Percentiles rank a stretch among this genome's conserved stretches.
phyloP scores from a whole-genome alignment of 2,329 filamentous ascomycete genomes.

The Amylocarpus encephaloides region DNA sequence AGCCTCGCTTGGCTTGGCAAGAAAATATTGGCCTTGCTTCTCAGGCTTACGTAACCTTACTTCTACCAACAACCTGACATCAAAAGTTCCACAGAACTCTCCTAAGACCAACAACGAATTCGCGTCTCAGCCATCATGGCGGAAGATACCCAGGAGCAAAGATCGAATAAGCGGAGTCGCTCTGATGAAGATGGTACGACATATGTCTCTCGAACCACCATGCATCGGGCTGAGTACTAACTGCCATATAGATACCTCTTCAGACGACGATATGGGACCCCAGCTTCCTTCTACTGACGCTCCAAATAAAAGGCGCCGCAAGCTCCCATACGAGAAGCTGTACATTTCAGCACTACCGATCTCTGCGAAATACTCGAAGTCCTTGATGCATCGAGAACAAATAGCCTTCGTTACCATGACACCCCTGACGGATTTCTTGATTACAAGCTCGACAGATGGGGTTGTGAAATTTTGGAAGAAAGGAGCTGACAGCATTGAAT shows the following conservation, averaged over 20 bases:
- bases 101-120: not conserved
- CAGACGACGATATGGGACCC: slow-evolving; percentile 89
- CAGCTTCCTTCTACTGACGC: slow-evolving; percentile 74
- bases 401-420: slow-evolving; percentile 83
- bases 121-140: slow-evolving; percentile 28
- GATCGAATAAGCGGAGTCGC: slow-evolving; percentile 49
- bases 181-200: slow-evolving; percentile 36
- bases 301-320: slow-evolving; percentile 84
- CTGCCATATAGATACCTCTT: slow-evolving; percentile 45
- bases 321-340: slow-evolving; percentile 89
- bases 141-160: slow-evolving; percentile 30
- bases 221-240: not conserved
- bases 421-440: slow-evolving; percentile 86
- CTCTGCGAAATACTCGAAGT: slow-evolving; percentile 81
- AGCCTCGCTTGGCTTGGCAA: not conserved
- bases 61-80: not conserved
- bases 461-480: slow-evolving; percentile 99
- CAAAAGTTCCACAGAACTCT: not conserved
- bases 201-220: too few species aligned
- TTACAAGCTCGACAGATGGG: slow-evolving; percentile 91
- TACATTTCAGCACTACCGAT: slow-evolving; percentile 85
- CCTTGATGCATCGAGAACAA: slow-evolving; percentile 97
- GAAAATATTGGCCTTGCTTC: slow-evolving; percentile 5
- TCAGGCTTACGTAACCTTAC: slow-evolving; percentile 3
- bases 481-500: slow-evolving; percentile 80